These are phyloP conservation scores for Cercis canadensis DNA, from an alignment of 306 rosid species.

Conservation along the genomic window DNA sequence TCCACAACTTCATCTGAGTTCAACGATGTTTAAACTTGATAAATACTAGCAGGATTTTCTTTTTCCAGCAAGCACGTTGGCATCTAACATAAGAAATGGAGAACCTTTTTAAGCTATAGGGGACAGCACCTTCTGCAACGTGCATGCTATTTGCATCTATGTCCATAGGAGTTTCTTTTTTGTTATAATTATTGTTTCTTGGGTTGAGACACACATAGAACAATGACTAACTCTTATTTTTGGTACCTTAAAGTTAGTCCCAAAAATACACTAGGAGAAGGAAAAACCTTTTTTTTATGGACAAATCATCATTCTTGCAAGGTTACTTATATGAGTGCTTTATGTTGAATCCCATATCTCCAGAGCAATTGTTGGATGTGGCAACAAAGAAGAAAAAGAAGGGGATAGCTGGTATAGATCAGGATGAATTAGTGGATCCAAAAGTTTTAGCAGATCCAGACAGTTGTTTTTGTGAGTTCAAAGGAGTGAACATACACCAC, in stretches of 20 bases:
- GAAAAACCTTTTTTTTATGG: background rate
- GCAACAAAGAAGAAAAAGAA: constrained; percentile 56
- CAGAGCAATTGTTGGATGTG: constrained; percentile 65
- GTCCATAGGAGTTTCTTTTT: background rate
- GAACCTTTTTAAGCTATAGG: background rate
- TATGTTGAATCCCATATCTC: constrained; percentile 21
- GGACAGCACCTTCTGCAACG: background rate
- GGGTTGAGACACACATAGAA: background rate
- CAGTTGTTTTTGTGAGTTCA: constrained; percentile 82
- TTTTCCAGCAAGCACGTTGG: background rate
- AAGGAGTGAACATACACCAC: constrained; percentile 84
- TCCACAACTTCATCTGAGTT: background rate
- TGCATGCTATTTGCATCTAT: background rate
- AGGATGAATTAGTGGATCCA: constrained; percentile 78
- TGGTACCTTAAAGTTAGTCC: background rate
- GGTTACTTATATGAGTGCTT: constrained; percentile 22
- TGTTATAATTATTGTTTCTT: background rate
- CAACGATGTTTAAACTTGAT: background rate
- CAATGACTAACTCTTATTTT: constrained; percentile 17
- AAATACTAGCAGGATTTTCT: background rate
- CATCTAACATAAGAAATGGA: background rate
- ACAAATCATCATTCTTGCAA: constrained; percentile 15
- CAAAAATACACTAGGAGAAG: constrained; percentile 5
- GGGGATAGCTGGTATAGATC: constrained; percentile 82
- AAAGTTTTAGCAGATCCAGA: constrained; percentile 79